These are phyloP conservation scores for Solidago caesia DNA, from an alignment of 129 eudicot genomes.

Conservation along the genomic window DNA sequence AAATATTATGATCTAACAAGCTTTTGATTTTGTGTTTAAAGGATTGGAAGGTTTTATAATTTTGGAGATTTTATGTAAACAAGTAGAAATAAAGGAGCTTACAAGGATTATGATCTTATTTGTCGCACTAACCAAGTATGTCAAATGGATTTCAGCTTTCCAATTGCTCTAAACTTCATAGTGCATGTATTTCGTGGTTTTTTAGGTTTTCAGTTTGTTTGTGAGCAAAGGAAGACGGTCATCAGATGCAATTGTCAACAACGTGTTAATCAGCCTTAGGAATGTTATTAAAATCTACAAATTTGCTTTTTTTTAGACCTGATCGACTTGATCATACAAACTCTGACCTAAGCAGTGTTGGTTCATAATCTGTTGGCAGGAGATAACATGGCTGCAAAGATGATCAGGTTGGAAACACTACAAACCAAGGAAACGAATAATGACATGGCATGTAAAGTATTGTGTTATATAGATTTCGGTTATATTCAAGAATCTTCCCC, in stretches of 20 bases:
- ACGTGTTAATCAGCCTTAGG: slow-evolving; percentile 80
- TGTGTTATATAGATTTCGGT: no score
- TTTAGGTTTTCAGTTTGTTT: slow-evolving; percentile 73
- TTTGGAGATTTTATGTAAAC: no score
- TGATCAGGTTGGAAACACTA: slow-evolving; percentile 7
- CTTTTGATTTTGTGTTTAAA: no score
- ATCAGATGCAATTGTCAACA: slow-evolving; percentile 78
- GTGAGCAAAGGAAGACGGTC: slow-evolving; percentile 80
- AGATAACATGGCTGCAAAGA: slow-evolving; percentile 7
- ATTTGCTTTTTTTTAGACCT: slow-evolving; percentile 67
- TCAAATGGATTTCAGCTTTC: no score
- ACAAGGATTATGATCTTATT: no score
- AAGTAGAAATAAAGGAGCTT: no score
- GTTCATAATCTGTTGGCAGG: slow-evolving; percentile 43
- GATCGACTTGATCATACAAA: slow-evolving; percentile 62
- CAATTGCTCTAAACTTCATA: no score
- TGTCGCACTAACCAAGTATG: no score
- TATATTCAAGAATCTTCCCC: no score
- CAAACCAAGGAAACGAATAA: not conserved
- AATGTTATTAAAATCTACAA: slow-evolving; percentile 64
- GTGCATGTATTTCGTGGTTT: not conserved
- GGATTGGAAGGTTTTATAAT: no score
- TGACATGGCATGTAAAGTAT: not conserved
- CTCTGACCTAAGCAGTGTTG: slow-evolving; percentile 45
- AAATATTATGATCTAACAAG: no score